Evolutionary conservation across 495 filamentous ascomycete species (phyloP), one percentile per base, ranked within the genome.

Genomic region (Neohortaea acidophila): DNA sequence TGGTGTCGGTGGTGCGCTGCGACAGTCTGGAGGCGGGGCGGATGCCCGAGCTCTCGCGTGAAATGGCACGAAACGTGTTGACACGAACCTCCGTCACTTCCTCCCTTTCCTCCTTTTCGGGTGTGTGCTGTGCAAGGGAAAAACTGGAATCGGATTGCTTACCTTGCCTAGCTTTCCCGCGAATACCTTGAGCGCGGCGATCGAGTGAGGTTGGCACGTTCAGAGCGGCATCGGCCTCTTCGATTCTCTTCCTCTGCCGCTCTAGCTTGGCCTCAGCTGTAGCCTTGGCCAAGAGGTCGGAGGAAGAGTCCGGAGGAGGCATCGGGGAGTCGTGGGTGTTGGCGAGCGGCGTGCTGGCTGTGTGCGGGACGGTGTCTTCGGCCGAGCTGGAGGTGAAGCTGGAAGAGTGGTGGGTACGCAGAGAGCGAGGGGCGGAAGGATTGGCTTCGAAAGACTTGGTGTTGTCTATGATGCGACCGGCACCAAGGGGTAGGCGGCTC

Each of bases 1-100:
- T 25, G 19, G 45, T 43, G 20, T 22, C 39, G 31, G 28, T 31
- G 14, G 46, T 50, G 32, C 38, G 42, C n/a, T 41, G 41, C 2
- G 47, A 50, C 13, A 50, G 21, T n/a, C 36, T 39, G n/a, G 42
- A 45, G 37, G 42, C 28, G 11, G 47, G 39, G 4, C 47, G 47
- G 15, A 17, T 26, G 17, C 31, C 15, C 2, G 47, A 50, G 33
- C 28, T 39, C 18, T 37, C 40, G 9, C 33, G 33, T 14, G 35
- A 28, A 1, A 38, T 4, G 13, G 40, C 17, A 31, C 42, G 47
- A 30, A 45, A 50, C 4, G 38, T 42, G 33, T 38, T 50, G 37
- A 50, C 27, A 9, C 47, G 42, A 26, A 36, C 23, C 17, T 44
- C 33, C 8, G 37, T 15, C 7, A 24, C 28, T 4, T 41, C 37